Evolutionary conservation across 2,329 filamentous ascomycete genomes (phyloP).

Genomic region (Byssochlamys sp.): DNA sequence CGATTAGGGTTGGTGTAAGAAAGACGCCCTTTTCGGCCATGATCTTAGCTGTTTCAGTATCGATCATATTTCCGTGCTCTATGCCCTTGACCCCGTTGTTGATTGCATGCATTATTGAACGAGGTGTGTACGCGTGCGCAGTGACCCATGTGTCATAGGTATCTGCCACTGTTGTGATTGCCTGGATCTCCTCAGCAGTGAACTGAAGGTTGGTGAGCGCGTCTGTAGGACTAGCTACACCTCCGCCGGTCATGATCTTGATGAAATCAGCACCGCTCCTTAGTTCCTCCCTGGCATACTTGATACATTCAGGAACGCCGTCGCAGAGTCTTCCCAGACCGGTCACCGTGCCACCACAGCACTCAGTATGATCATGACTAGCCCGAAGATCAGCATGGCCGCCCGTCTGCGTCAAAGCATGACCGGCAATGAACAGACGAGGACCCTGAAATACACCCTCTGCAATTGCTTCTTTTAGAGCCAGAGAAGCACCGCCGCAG

Average conservation of each 20-base stretch:
- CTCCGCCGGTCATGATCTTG: constrained; percentile 53
- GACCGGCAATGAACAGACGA: constrained; percentile 46
- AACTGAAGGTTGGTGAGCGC: constrained; percentile 47
- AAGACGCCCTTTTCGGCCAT: constrained; percentile 43
- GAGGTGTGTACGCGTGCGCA: constrained; percentile 49
- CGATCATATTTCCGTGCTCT: constrained; percentile 43
- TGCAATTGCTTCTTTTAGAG: constrained; percentile 44
- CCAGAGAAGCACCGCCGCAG: constrained; percentile 47
- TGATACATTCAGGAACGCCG: constrained; percentile 47
- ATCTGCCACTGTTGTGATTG: constrained; percentile 43
- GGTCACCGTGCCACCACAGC: constrained; percentile 38
- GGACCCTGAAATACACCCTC: constrained; percentile 50
- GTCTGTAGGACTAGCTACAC: constrained; percentile 49
- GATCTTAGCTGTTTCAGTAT: constrained; percentile 36
- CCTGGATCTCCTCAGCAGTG: constrained; percentile 46
- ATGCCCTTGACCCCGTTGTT: constrained; percentile 48
- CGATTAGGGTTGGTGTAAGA: constrained; percentile 47
- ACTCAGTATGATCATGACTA: constrained; percentile 31
- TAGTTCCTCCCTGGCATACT: constrained; percentile 45
- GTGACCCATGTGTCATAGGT: constrained; percentile 47
- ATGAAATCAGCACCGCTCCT: constrained; percentile 51
- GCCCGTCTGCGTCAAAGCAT: constrained; percentile 49
- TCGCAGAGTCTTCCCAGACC: constrained; percentile 40
- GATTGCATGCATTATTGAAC: constrained; percentile 46
- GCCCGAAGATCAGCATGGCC: constrained; percentile 48